Conservation (phyloP, 2,329 filamentous ascomycete species). For the Aphanocladium album region DNA sequence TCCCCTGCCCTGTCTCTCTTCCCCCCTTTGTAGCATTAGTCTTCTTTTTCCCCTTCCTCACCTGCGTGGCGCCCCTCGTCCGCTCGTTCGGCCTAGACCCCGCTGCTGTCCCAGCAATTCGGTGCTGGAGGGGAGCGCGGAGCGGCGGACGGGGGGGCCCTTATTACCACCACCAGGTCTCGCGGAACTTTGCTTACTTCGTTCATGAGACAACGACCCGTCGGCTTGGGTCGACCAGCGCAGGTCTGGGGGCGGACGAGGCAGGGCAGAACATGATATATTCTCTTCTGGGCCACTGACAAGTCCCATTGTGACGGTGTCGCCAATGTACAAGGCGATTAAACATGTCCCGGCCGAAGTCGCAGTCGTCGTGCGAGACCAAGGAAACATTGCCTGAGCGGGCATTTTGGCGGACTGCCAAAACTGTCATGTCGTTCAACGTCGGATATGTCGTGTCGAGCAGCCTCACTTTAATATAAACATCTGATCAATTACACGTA, state of each 20-base stretch:
- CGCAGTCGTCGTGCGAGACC: background rate
- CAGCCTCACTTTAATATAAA: background rate
- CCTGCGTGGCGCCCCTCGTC: too few species aligned
- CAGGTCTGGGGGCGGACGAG: background rate
- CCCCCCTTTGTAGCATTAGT: too few species aligned
- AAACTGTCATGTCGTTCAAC: background rate
- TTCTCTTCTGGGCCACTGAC: background rate
- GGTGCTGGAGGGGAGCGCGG: background rate
- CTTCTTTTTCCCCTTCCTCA: too few species aligned
- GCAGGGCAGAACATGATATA: background rate
- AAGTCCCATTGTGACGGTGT: background rate
- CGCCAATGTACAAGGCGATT: background rate
- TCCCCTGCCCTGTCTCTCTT: background rate
- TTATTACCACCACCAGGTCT: too few species aligned
- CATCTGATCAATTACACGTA: background rate
- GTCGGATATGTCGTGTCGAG: background rate
- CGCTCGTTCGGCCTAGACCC: background rate
- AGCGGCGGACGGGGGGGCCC: background rate
- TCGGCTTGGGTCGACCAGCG: constrained; percentile 6
- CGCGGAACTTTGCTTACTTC: too few species aligned
- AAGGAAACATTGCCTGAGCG: background rate
- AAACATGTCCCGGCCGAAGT: background rate
- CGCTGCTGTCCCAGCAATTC: background rate
- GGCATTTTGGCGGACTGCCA: background rate
- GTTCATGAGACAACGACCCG: constrained; percentile 8